Percentiles rank a stretch among this genome's conserved stretches.
These are phyloP conservation scores for Asterella californica DNA, from an alignment of 225 moss, liverwort and hornwort genomes.

Conservation along the genomic window DNA sequence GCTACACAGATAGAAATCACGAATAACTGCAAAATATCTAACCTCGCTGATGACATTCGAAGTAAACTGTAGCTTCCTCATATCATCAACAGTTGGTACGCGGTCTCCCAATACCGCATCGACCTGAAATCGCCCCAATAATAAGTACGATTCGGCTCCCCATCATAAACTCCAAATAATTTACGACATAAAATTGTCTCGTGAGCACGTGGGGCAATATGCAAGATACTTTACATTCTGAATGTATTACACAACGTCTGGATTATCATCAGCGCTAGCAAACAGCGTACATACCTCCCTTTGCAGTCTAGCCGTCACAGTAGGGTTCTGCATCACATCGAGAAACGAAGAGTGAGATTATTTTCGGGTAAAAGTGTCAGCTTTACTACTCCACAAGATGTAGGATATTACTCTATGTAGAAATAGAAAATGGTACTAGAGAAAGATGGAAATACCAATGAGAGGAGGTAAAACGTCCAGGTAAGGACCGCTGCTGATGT, in stretches of 20 bases:
- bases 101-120: slow-evolving; percentile 68
- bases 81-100: slow-evolving; percentile 59
- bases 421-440: not conserved
- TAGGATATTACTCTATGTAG: not conserved
- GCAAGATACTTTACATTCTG: not conserved
- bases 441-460: slow-evolving; percentile 42
- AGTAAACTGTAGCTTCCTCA: slow-evolving; percentile 59
- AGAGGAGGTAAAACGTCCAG: slow-evolving; percentile 83
- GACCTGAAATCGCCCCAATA: slow-evolving; percentile 32
- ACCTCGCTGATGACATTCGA: slow-evolving; percentile 77
- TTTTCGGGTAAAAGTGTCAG: not conserved
- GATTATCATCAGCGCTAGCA: not conserved
- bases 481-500: slow-evolving; percentile 86
- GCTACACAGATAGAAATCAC: not conserved
- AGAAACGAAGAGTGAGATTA: not conserved
- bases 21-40: not conserved
- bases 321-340: slow-evolving; percentile 53
- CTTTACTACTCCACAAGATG: not conserved
- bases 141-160: not conserved
- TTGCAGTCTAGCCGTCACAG: slow-evolving; percentile 60
- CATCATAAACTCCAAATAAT: not conserved
- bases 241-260: too few relatives aligned
- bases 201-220: not conserved
- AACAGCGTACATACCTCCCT: slow-evolving; percentile 50
- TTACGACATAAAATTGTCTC: not conserved